Base-by-base conservation (phyloP, 495 filamentous ascomycete species). In the Trichoderma orchidacearum region DNA sequence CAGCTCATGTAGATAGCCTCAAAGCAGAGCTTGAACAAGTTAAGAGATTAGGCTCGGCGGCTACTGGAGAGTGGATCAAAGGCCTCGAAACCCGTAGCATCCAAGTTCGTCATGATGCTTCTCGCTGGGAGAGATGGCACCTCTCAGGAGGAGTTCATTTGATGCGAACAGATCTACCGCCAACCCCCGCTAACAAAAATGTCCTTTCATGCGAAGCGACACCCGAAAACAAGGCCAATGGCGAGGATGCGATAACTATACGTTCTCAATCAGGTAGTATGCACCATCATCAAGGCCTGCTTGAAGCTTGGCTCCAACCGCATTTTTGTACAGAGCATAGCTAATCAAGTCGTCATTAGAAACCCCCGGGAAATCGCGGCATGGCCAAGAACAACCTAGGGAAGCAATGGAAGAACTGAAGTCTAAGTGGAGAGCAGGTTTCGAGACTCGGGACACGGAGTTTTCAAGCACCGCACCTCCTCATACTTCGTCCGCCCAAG, bases 81-180 rank as follows among this genome's bases (percentile, higher is more conserved):
- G 85, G 86, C 12, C 75, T 90, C 2, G 76, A 77, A 36, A 66
- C 59, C 11, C 75, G 78, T 56, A 82, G 85, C n/a, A 79, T 76
- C 57, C 72, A 80, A 30, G 55, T 71, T 17, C 74, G 77, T 34
- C 68, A 72, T 25, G 81, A 87, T 60, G 71, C 79, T 18, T 69
- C 75, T 21, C 80, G 82, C 28, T 89, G 86, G 81, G 87, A 90
- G 63, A 80, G 78, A 53, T 90, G 82, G 77, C 82, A 85, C 55
- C 67, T 67, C 15, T 66, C 68, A 52, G 74, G 77, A n/a, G 75
- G 76, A 18, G 38, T 77, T 56, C 36, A 36, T 12, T 66, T 63
- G 59, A 71, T 76, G 63, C 63, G 60, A n/a, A 65, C 59, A 9
- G 57, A 56, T 30, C 13, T 35, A 3, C 8, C 21, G 12, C 27